Percentiles rank a stretch among this genome's conserved stretches.
These are phyloP conservation scores for Quercus aquifolioides DNA, from an alignment of 306 rosid species.

Conservation along the genomic window DNA sequence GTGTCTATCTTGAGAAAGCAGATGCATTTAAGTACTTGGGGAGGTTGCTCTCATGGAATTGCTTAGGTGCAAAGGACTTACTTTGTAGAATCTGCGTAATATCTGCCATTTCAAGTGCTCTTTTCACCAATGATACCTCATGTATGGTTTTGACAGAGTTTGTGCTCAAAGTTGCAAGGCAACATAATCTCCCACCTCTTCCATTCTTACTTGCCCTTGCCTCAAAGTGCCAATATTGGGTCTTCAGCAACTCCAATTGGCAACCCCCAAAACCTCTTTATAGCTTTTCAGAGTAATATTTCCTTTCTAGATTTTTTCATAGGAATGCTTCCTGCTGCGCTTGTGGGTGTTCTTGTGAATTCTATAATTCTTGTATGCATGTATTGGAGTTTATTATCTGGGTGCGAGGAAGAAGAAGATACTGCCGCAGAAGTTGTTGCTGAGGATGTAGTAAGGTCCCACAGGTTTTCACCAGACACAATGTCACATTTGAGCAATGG, in stretches of 20 bases:
- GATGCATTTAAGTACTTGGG: constrained; percentile 90
- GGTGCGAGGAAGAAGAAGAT: constrained; percentile 61
- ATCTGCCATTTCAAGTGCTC: constrained; percentile 78
- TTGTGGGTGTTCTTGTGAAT: constrained; percentile 60
- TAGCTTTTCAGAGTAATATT: constrained; percentile 71
- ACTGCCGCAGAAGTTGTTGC: constrained; percentile 29
- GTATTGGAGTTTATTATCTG: constrained; percentile 60
- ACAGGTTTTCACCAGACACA: background rate
- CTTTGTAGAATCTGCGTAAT: constrained; percentile 71
- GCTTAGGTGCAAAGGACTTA: constrained; percentile 79
- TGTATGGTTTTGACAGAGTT: constrained; percentile 89
- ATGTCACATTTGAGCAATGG: no score
- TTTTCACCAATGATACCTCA: constrained; percentile 87
- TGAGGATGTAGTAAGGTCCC: constrained; percentile 62
- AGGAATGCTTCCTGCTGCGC: constrained; percentile 77
- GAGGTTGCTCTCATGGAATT: constrained; percentile 75
- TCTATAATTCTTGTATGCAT: constrained; percentile 50
- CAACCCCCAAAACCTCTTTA: constrained; percentile 84
- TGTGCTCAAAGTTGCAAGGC: constrained; percentile 74
- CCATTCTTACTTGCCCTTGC: constrained; percentile 96
- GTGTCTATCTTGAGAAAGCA: constrained; percentile 87
- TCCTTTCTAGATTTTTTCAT: constrained; percentile 57
- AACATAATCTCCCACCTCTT: constrained; percentile 82
- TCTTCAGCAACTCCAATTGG: constrained; percentile 91
- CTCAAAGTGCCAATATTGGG: constrained; percentile 85